Conservation (phyloP, 1,284 basidiomycete species). For the Sanguinoderma infundibulare region DNA sequence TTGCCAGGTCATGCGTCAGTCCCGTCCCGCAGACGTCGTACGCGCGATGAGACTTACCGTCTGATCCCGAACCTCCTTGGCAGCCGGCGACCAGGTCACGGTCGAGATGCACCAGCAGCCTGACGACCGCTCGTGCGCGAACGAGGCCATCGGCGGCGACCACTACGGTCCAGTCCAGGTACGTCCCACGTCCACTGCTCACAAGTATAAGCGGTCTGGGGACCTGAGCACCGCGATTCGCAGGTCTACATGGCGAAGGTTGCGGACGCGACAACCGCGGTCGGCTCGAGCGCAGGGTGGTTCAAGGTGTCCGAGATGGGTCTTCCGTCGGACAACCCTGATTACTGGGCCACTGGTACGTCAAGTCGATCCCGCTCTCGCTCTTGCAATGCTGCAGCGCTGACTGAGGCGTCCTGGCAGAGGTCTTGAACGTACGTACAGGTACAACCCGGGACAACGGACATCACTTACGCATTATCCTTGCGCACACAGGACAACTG, state of each 20-base stretch:
- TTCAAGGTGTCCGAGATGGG: constrained; percentile 59
- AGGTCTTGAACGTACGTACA: constrained; percentile 40
- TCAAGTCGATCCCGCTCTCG: neutral
- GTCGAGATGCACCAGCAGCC: constrained; percentile 62
- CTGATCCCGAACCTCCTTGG: no score
- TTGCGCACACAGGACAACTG: constrained; percentile 45
- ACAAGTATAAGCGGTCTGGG: neutral
- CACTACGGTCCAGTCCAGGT: constrained; percentile 53
- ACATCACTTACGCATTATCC: neutral
- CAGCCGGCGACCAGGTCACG: constrained; percentile 51
- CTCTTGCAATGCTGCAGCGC: neutral
- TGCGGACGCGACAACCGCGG: constrained; percentile 47
- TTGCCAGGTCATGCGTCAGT: constrained; percentile 47
- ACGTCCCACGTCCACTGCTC: neutral
- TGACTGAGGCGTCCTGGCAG: constrained; percentile 12
- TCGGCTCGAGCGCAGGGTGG: constrained; percentile 47
- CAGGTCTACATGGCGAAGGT: constrained; percentile 54
- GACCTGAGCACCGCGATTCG: neutral
- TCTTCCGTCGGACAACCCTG: constrained; percentile 49
- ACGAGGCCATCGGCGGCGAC: constrained; percentile 50
- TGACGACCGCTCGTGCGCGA: constrained; percentile 48
- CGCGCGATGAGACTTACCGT: neutral
- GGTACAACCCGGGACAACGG: neutral
- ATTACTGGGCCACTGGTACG: constrained; percentile 47
- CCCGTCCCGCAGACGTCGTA: neutral